Percentiles rank a stretch among this genome's conserved stretches.
Evolutionary conservation across 331 rosid species (phyloP).

Genomic region (Pyracantha coccinea): DNA sequence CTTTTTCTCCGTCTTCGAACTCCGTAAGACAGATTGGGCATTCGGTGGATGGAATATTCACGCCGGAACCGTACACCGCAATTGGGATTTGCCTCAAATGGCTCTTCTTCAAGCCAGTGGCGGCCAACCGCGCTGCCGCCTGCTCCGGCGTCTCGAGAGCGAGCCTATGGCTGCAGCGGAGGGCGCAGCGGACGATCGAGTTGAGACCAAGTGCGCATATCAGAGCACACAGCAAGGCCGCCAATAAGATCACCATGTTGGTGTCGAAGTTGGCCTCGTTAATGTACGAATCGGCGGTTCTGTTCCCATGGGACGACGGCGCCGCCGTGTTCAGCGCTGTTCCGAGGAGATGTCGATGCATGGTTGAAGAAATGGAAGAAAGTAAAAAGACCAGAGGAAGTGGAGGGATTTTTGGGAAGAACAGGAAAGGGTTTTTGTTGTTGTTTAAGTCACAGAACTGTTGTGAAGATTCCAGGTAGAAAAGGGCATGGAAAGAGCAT

Average conservation of each 20-base stretch:
- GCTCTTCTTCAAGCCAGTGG: slow-evolving; percentile 62
- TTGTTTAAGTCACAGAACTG: slow-evolving; percentile 12
- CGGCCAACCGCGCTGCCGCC: slow-evolving; percentile 33
- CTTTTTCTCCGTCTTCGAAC: slow-evolving; percentile 56
- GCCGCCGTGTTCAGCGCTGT: slow-evolving; percentile 22
- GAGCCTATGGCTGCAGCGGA: slow-evolving; percentile 47
- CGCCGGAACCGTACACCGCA: slow-evolving; percentile 45
- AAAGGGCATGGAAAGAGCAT: slow-evolving; percentile 37
- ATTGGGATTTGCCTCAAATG: slow-evolving; percentile 54
- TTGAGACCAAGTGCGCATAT: slow-evolving; percentile 67
- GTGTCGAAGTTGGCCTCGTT: slow-evolving; percentile 57
- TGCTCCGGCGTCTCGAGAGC: slow-evolving; percentile 37
- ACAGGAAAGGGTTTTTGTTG: background rate
- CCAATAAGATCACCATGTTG: slow-evolving; percentile 73
- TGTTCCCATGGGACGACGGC: slow-evolving; percentile 15
- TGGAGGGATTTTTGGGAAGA: background rate
- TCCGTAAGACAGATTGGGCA: slow-evolving; percentile 84
- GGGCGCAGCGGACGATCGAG: slow-evolving; percentile 59
- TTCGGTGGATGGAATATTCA: slow-evolving; percentile 46
- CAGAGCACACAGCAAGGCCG: slow-evolving; percentile 62
- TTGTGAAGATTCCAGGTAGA: slow-evolving; percentile 34
- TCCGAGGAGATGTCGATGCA: slow-evolving; percentile 31
- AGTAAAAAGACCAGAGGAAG: background rate
- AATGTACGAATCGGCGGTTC: slow-evolving; percentile 20
- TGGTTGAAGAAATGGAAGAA: background rate